Evolutionary conservation across 1,284 basidiomycete species (phyloP).

Genomic region (Exsudoporus floridanus): DNA sequence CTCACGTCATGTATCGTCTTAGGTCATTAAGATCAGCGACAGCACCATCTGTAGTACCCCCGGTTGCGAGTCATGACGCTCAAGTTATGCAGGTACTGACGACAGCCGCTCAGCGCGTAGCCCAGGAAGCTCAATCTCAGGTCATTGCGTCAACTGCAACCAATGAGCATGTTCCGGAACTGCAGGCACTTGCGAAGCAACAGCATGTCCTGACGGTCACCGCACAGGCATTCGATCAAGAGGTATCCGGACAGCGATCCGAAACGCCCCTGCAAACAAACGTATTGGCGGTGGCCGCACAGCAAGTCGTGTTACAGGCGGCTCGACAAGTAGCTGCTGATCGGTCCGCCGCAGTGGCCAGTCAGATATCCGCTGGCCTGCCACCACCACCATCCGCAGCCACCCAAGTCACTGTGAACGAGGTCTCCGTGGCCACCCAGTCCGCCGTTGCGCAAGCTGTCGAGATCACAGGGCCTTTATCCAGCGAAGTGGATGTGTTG

Average conservation of each 20-base stretch:
- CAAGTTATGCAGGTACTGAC: slow-evolving; percentile 76
- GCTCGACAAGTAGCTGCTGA: slow-evolving; percentile 66
- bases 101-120: slow-evolving; percentile 70
- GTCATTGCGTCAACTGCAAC: slow-evolving; percentile 50
- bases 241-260: slow-evolving; percentile 53
- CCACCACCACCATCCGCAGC: slow-evolving; percentile 41
- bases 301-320: slow-evolving; percentile 75
- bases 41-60: slow-evolving; percentile 22
- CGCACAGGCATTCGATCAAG: slow-evolving; percentile 71
- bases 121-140: slow-evolving; percentile 68
- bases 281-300: slow-evolving; percentile 66
- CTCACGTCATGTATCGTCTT: slow-evolving; percentile 5
- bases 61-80: slow-evolving; percentile 43
- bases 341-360: slow-evolving; percentile 44
- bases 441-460: slow-evolving; percentile 44
- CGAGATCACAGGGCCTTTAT: slow-evolving; percentile 40
- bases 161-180: slow-evolving; percentile 47
- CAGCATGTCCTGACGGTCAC: slow-evolving; percentile 76
- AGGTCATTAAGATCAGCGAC: slow-evolving; percentile 33
- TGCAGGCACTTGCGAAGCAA: slow-evolving; percentile 72
- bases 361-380: slow-evolving; percentile 41
- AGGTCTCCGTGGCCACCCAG: slow-evolving; percentile 75
- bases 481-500: slow-evolving; percentile 37
- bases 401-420: slow-evolving; percentile 69
- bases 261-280: slow-evolving; percentile 45